Base-by-base conservation (phyloP, 1,284 basidiomycete species). In the Sporisorium sorghi region DNA sequence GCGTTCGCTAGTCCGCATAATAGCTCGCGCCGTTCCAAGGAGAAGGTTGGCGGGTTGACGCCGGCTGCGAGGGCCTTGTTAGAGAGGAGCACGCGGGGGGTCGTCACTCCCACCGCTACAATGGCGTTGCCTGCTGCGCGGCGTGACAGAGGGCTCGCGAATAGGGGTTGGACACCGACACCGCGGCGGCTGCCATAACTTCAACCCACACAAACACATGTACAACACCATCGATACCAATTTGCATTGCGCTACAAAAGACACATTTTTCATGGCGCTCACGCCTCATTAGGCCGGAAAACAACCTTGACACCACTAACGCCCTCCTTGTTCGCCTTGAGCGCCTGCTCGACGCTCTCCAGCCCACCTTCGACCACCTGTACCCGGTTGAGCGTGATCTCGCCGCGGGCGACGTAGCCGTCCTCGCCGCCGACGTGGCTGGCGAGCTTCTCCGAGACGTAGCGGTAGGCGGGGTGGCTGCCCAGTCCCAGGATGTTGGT, bases 271-370 rank as follows among this genome's bases (percentile, higher is more conserved):
- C n/a, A n/a, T n/a, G n/a, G n/a, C n/a, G n/a, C 10, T 65, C 50
- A 73, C 5, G 39, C 48, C 21, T 69, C 70, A 35, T 69, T 47
- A 10, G 77, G 77, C 12, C 64, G 47, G 15, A 76, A 61, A 30
- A 80, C 58, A 32, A 80, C 50, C 62, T 80, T 80, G 37, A 68
- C 64, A 17, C 78, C 78, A 32, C 46, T 54, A 5, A 80, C 74
- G 23, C 78, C 78, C 24, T 71, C 53, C 55, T 73, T 76, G 57
- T 77, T 77, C 9, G 32, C 46, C 26, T 58, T 76, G 12, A 80
- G 51, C 14, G 77, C 78, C 9, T 75, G 53, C 23, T 79, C 68
- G 26, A 80, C 28, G 0, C 32, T 54, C 4, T 40, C 56, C 10
- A 80, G 43, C 3, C 78, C 78, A 8, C 78, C 77, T 8, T 58